Evolutionary conservation across 441 rosid genomes (phyloP), one percentile per base, ranked within the genome.

Genomic region (Adansonia gregorii): DNA sequence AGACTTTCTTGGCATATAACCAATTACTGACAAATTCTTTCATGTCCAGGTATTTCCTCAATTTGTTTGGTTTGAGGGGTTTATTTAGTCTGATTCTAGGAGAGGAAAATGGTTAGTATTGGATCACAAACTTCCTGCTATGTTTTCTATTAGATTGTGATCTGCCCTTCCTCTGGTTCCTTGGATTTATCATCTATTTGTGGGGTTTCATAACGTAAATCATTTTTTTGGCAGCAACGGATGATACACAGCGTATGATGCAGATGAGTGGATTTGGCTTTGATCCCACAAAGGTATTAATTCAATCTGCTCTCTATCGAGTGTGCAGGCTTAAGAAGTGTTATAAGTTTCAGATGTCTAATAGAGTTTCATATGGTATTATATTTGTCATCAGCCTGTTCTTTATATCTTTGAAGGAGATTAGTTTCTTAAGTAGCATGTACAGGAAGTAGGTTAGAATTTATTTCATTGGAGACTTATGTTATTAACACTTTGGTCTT

Each of bases 241-340:
- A 95, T 79, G 99, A 95, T 78, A 89, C 97, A 1, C 98, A 91
- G 78, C 88, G 97, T 7, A 94, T 96, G 99, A 96, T 96, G 99
- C 99, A 96, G 89, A 96, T 94, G 98, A 85, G 98, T 84, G 99
- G 98, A 9, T 91, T 96, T 86, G 99, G 99, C 74, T 82, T 90
- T 63, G 97, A 94, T 85, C 93, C 99, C 19, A 52, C 94, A 77
- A 94, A 89, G 96, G 98, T 94, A 87, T 46, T 65, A 75, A 48
- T 77, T 75, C 55, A 60, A 70, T 27, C 77, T 67, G 35, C 27
- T 63, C 45, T 65, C 20, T 12, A 20, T 79, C 65, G 59, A 76
- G 41, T 78, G 75, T 74, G 46, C 67, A 35, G 49, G 22, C 35
- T 85, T 59, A 45, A 39, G 63, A 66, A 39, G 51, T 66, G 14